Conservation (phyloP, 2,329 filamentous ascomycete species). For the Fusarium pseudograminearum region DNA sequence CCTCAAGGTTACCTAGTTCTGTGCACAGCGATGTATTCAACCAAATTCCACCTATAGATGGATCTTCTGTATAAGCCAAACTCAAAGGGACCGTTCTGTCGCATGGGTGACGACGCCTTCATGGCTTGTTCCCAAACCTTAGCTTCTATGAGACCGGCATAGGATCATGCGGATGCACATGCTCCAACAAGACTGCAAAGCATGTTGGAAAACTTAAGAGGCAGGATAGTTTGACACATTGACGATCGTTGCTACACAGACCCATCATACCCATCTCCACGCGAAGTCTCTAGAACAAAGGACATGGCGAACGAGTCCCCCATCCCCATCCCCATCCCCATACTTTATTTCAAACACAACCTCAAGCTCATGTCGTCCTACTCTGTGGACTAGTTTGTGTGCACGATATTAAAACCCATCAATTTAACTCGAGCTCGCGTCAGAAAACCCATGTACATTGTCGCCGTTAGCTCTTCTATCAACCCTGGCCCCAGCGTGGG, state of each 20-base stretch:
- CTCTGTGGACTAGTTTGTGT: neutral
- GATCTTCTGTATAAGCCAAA: neutral
- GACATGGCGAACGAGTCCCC: neutral
- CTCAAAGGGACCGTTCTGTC: neutral
- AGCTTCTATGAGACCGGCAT: slow-evolving; percentile 13
- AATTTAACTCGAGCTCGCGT: slow-evolving; percentile 3
- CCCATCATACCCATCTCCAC: neutral
- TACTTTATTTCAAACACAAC: neutral
- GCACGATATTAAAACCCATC: slow-evolving; percentile 9
- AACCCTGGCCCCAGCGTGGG: slow-evolving; percentile 19
- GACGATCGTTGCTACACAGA: neutral
- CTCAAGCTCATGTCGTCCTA: neutral
- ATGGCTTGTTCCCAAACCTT: slow-evolving; percentile 7
- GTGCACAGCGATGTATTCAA: neutral
- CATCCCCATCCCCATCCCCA: neutral
- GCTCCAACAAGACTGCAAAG: slow-evolving; percentile 12
- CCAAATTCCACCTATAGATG: neutral
- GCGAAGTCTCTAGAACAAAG: neutral
- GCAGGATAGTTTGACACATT: neutral
- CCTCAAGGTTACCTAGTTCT: neutral
- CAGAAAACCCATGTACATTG: slow-evolving; percentile 7
- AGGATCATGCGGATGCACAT: slow-evolving; percentile 11
- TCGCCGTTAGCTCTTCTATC: slow-evolving; percentile 3
- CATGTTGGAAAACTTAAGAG: neutral
- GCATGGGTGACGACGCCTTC: slow-evolving; percentile 23